Conservation (phyloP, 768 basidiomycete species). For the Pleurotus eryngii region DNA sequence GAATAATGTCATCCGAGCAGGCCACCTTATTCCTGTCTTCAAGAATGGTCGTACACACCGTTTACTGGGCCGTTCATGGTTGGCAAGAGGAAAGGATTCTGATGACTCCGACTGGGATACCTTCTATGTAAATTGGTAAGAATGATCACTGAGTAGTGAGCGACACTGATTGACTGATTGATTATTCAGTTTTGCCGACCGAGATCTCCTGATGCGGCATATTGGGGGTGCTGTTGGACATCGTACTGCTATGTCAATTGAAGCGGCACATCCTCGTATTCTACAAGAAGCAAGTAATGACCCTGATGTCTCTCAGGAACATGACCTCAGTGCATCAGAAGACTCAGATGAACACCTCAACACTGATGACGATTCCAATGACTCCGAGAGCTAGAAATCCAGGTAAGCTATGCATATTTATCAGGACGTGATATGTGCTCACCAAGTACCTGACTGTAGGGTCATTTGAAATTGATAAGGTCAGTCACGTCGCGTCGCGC, state of each 20-base stretch:
- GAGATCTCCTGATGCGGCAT: conserved; percentile 35
- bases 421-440: too few species aligned
- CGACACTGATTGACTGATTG: too few species aligned
- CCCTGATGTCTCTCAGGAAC: too few species aligned
- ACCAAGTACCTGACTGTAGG: too few species aligned
- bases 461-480: too few species aligned
- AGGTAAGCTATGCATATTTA: too few species aligned
- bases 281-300: neutral
- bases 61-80: neutral
- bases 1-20: neutral
- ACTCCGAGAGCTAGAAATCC: neutral
- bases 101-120: conserved; percentile 15
- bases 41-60: neutral
- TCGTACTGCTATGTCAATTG: neutral
- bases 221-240: conserved; percentile 29
- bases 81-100: conserved; percentile 8
- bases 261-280: neutral
- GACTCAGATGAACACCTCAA: too few species aligned
- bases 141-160: too few species aligned
- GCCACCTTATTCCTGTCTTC: conserved; percentile 5
- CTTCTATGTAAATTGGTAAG: conserved; percentile 37
- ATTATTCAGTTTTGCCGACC: conserved; percentile 33
- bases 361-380: neutral
- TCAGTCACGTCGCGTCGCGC: too few species aligned
- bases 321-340: too few species aligned